Evolutionary conservation across 345 rosid genomes (phyloP).

Genomic region (Aquilaria yunnanensis): DNA sequence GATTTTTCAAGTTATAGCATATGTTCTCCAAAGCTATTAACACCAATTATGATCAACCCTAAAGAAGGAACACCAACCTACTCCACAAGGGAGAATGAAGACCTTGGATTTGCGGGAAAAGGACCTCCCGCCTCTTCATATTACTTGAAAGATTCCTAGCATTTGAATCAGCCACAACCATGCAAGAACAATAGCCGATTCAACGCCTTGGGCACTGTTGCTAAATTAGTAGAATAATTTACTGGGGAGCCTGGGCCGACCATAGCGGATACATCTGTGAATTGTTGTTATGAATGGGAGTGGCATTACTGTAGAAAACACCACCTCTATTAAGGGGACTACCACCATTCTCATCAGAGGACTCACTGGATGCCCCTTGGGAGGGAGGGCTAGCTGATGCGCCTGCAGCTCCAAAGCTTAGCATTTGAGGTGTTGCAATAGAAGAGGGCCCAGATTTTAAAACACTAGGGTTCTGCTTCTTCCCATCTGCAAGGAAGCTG

Average conservation of each 20-base stretch:
- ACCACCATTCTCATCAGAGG: constrained; percentile 66
- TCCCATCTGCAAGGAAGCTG: constrained; percentile 68
- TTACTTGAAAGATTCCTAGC: constrained; percentile 14
- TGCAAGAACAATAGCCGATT: constrained; percentile 9
- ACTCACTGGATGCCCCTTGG: constrained; percentile 68
- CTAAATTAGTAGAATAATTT: constrained; percentile 18
- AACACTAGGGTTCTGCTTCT: constrained; percentile 34
- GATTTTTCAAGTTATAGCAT: no score
- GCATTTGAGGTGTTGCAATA: constrained; percentile 37
- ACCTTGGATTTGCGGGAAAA: constrained; percentile 5
- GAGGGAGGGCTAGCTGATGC: constrained; percentile 52
- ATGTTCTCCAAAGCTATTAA: constrained; percentile 13
- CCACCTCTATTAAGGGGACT: constrained; percentile 42
- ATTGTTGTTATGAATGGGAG: constrained; percentile 40
- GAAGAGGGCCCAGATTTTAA: constrained; percentile 54
- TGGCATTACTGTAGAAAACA: constrained; percentile 30
- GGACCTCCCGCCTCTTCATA: constrained; percentile 8
- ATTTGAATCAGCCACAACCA: constrained; percentile 7
- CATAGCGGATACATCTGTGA: constrained; percentile 65
- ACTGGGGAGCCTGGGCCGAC: constrained; percentile 48
- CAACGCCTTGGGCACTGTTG: not conserved
- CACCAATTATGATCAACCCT: constrained; percentile 7
- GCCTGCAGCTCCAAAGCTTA: constrained; percentile 49
- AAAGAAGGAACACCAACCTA: constrained; percentile 7
- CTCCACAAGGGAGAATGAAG: constrained; percentile 2